Evolutionary conservation across 768 basidiomycete species (phyloP), one percentile per base, ranked within the genome.

Genomic region (Rhodotorula toruloides): DNA sequence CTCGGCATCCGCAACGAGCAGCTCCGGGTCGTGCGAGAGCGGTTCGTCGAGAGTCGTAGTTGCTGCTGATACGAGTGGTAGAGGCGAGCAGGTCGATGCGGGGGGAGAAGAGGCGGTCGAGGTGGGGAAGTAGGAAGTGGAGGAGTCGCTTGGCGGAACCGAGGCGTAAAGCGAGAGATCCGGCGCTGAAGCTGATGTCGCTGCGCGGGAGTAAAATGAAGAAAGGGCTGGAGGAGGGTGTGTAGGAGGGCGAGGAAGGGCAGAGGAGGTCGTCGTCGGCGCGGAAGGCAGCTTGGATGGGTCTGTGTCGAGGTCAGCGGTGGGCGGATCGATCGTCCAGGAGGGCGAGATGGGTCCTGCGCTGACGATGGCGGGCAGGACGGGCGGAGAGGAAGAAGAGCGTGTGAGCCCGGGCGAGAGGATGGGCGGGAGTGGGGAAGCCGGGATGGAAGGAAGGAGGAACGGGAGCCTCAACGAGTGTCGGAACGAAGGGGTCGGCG

Each of bases 361-460:
- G 25, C 52, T 43, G 1, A 29, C 27, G 27, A 67, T 42, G 14
- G 55, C 25, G 21, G 65, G 59, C 2, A 61, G 52, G 53, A 70
- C 16, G 13, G 69, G 61, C 22, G 69, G 65, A 4, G 69, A 70
- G 19, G 69, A 61, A 11, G 56, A 19, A 21, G 64, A 61, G 22
- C 54, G 57, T 17, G 60, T 61, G 42, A 65, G 46, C 37, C 56
- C 52, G 13, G 50, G 52, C 21, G 64, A 54, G 36, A 59, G 40
- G 37, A 59, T 43, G 36, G 56, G 60, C 21, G 69, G 69, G 12
- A 67, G 50, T 6, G 65, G 65, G 1, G 65, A 67, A 0, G 60
- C 65, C 14, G 65, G 65, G 4, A 67, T 67, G 2, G 65, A 58
- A n/a, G 65, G 65, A 1, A 67, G 60, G n/a, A n/a, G n/a, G 60